Base-by-base conservation (phyloP, 129 eudicot genomes). In the Solidago caesia region DNA sequence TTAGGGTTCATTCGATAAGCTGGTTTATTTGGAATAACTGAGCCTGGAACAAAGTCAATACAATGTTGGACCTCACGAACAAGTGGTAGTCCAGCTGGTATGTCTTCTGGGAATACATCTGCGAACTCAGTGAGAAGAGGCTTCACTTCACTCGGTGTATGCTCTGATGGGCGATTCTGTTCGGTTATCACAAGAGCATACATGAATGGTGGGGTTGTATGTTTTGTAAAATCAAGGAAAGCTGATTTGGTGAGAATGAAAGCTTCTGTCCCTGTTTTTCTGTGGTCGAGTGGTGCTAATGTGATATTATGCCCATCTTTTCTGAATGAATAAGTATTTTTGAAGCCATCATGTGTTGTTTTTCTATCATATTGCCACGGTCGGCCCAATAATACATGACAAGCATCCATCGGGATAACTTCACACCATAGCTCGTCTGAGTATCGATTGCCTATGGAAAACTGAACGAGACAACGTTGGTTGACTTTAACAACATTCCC, bases 1-100 rank as follows among this genome's bases (percentile, higher is more conserved):
- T 51, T 47, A 0, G 74, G 74, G 44, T 49, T 70, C 74, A 70
- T 70, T 6, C 44, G 59, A 27, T 70, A 70, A 1, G 74, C 46
- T 46, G 61, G 9, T 47, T 70, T 49, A 49, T 69, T 47, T 47
- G 74, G 74, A 25, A 47, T 48, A 3, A 15, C 3, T 2, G 59
- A 26, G 5, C 74, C 44, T 3, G 64, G 61, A 26, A 51, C 47
- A 51, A 70, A 49, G 64, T 70, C 75, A 25, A 70, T 70, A 29
- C 75, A 47, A 51, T 70, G 47, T 41, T 64, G 67, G 4, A 62
- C 5, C 21, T 55, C 60, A n/a, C 60, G 16, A n/a, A 55, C 21
- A 16, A 55, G 60, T 13, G 60, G 60, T 55, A 55, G 21, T 55
- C 60, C 60, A 2, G 27, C 25, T 3, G 60, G 60, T 55, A 55